A percentile compares a stretch with the other conserved stretches of the same genome.
Conservation (phyloP, 345 rosid species). For the Acer negundo region DNA sequence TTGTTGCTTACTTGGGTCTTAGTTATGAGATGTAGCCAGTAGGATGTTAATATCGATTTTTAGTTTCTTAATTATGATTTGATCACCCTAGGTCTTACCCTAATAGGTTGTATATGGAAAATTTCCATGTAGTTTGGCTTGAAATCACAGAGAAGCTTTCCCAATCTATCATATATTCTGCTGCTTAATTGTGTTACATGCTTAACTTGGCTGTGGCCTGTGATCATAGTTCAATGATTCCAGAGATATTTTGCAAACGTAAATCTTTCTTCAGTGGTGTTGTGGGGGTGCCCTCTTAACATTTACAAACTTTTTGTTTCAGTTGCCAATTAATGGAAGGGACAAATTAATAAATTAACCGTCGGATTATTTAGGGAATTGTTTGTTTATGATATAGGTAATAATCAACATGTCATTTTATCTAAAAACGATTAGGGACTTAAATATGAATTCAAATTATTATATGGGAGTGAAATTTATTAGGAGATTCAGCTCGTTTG, state of each 20-base stretch:
- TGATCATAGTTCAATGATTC: neutral
- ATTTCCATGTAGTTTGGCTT: conserved; percentile 34
- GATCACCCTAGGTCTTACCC: conserved; percentile 33
- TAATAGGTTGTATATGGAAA: conserved; percentile 45
- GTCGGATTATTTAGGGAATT: neutral
- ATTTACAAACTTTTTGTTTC: neutral
- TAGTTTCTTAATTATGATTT: conserved; percentile 27
- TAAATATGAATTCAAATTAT: neutral
- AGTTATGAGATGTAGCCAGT: conserved; percentile 36
- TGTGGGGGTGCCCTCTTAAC: neutral
- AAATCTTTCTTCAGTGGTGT: neutral
- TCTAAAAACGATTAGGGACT: no score
- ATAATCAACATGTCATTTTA: no score
- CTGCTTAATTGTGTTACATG: conserved; percentile 1
- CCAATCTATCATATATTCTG: conserved; percentile 7
- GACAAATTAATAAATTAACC: neutral
- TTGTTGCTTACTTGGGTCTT: conserved; percentile 38
- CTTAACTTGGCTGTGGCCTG: neutral
- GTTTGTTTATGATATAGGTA: neutral
- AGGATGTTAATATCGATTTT: conserved; percentile 51
- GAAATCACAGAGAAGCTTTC: conserved; percentile 31
- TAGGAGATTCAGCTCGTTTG: no score
- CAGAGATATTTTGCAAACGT: neutral
- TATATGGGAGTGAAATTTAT: neutral
- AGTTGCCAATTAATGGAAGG: neutral